phyloP scores from a whole-genome alignment of 2,329 filamentous ascomycete species.

The Eurotiales sp. region DNA sequence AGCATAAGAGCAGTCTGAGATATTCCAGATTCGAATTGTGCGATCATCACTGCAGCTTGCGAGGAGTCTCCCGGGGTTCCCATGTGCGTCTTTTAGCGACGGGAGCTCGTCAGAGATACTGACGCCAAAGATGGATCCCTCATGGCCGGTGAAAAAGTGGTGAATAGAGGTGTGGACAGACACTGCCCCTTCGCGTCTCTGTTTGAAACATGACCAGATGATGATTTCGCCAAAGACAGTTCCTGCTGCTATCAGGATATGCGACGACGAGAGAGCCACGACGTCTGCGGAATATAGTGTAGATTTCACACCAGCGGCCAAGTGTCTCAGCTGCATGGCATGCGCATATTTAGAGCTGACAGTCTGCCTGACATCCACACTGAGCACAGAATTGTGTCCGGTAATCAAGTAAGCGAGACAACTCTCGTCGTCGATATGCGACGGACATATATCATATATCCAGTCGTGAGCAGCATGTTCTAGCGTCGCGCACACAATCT shows the following conservation, averaged over 20 bases:
- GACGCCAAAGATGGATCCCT: constrained; percentile 91
- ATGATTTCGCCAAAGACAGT: constrained; percentile 94
- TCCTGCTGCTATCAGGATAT: constrained; percentile 75
- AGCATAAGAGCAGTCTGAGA: constrained; percentile 53
- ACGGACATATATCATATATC: constrained; percentile 64
- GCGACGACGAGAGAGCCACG: constrained; percentile 54
- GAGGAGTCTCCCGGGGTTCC: constrained; percentile 57
- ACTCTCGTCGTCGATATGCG: constrained; percentile 21
- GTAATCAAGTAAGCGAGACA: constrained; percentile 63
- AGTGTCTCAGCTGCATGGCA: constrained; percentile 30
- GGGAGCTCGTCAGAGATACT: constrained; percentile 60
- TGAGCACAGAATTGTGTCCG: constrained; percentile 78
- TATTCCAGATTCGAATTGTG: constrained; percentile 83
- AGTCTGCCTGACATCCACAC: constrained; percentile 35
- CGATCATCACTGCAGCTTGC: constrained; percentile 94
- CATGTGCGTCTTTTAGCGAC: constrained; percentile 36
- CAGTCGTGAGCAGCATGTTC: constrained; percentile 63
- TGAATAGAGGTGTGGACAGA: constrained; percentile 42
- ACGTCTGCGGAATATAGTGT: constrained; percentile 84
- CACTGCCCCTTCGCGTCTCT: constrained; percentile 12
- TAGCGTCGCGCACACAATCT: constrained; percentile 28
- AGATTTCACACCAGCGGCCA: constrained; percentile 61
- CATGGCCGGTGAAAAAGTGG: constrained; percentile 65
- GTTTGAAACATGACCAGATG: constrained; percentile 69
- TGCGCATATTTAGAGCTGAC: constrained; percentile 17